Evolutionary conservation across 805 yeast genomes (phyloP).

Genomic region (Danielia reshetovae): DNA sequence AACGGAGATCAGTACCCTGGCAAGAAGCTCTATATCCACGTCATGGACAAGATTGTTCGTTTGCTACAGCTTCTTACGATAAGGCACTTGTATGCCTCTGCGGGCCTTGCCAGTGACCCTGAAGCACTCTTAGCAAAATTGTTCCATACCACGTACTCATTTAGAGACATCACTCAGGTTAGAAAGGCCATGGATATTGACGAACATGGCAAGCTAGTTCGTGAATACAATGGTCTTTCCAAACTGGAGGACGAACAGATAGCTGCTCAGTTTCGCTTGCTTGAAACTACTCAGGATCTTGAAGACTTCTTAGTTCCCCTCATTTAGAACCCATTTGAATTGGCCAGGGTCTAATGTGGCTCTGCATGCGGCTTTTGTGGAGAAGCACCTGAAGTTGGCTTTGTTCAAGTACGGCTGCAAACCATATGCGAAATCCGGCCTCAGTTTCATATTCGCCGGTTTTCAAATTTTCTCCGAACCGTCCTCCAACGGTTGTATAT

Average conservation of each 20-base stretch:
- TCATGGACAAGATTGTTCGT: slow-evolving; percentile 12
- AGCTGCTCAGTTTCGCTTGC: slow-evolving; percentile 5
- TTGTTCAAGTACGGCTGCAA: no score
- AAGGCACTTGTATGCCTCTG: slow-evolving; percentile 1
- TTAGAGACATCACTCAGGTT: slow-evolving; percentile 9
- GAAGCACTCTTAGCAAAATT: slow-evolving; percentile 1
- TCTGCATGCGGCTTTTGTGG: no score
- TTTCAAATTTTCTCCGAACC: no score
- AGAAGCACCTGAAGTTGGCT: no score
- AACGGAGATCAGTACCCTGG: slow-evolving; percentile 6
- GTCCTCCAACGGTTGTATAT: no score
- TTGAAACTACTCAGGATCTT: slow-evolving; percentile 9
- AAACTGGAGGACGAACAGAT: slow-evolving; percentile 4
- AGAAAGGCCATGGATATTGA: slow-evolving; percentile 6
- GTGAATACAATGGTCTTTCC: background rate
- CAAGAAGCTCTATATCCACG: slow-evolving; percentile 10
- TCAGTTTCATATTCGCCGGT: no score
- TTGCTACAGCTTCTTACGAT: slow-evolving; percentile 12
- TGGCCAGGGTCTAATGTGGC: no score
- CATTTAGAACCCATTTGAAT: no score
- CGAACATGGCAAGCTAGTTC: background rate
- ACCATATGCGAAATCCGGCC: no score
- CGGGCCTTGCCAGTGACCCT: slow-evolving; percentile 3
- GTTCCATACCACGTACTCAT: slow-evolving; percentile 7
- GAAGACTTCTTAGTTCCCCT: no score